These are phyloP conservation scores for Cubamyces sp. DNA, from an alignment of 768 basidiomycete species.

Conservation along the genomic window DNA sequence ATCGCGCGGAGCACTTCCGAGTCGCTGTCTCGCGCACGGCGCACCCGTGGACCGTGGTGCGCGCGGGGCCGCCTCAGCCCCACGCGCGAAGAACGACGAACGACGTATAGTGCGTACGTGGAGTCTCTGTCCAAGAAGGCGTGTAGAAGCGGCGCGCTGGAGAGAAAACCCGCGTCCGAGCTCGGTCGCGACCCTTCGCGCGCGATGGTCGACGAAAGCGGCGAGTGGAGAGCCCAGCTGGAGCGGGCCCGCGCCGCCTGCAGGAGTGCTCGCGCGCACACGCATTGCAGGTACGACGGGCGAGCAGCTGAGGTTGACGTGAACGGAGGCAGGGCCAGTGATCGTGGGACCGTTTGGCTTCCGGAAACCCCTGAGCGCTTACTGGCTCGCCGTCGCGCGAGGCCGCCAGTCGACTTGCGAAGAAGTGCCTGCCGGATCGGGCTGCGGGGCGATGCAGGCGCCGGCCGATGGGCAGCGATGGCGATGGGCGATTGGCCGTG, in stretches of 20 bases:
- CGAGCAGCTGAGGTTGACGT: conserved; percentile 11
- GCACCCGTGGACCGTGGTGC: no score
- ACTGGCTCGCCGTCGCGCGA: neutral
- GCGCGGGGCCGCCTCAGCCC: neutral
- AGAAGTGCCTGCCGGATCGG: conserved; percentile 14
- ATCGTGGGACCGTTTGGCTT: conserved; percentile 3
- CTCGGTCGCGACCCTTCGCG: neutral
- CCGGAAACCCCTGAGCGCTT: neutral
- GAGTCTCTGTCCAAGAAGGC: neutral
- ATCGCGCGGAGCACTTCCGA: conserved; percentile 1
- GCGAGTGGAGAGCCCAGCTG: neutral
- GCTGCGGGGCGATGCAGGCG: conserved; percentile 1
- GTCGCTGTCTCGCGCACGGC: neutral
- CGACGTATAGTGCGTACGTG: neutral
- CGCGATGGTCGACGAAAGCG: conserved; percentile 1
- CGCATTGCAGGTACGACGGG: neutral
- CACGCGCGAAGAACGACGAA: neutral
- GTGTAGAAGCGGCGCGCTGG: no score
- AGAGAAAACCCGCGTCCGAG: no score
- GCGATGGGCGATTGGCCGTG: no score
- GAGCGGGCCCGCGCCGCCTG: neutral
- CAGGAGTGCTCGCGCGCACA: neutral
- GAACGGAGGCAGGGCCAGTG: conserved; percentile 12
- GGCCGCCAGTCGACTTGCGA: neutral
- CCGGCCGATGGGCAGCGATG: neutral